Conservation (phyloP, 495 filamentous ascomycete species). For the Trichoderma asperelloides region DNA sequence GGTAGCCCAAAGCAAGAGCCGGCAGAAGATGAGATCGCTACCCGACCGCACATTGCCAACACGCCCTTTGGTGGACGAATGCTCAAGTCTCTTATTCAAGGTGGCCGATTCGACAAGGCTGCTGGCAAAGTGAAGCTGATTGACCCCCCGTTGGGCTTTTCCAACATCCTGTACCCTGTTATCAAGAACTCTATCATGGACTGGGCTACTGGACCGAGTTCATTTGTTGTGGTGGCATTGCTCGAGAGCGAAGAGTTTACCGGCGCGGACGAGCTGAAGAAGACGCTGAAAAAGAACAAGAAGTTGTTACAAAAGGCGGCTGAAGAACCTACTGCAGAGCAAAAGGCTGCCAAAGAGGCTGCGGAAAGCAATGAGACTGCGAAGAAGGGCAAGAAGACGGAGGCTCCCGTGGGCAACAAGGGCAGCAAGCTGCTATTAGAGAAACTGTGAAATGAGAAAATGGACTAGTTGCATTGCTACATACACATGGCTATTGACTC, state of each 20-base stretch:
- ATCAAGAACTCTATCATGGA: slow-evolving; percentile 64
- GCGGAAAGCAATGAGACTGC: slow-evolving; percentile 20
- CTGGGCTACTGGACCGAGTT: slow-evolving; percentile 81
- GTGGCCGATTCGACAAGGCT: slow-evolving; percentile 69
- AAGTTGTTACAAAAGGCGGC: slow-evolving; percentile 41
- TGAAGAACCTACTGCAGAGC: slow-evolving; percentile 30
- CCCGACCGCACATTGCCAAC: slow-evolving; percentile 43
- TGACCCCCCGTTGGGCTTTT: slow-evolving; percentile 73
- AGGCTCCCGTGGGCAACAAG: slow-evolving; percentile 38
- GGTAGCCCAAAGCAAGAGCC: slow-evolving; percentile 46
- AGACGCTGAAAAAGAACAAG: slow-evolving; percentile 53
- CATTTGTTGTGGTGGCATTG: slow-evolving; percentile 72
- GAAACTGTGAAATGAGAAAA: slow-evolving; percentile 22
- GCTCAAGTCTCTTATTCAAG: slow-evolving; percentile 80
- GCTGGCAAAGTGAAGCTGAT: slow-evolving; percentile 58
- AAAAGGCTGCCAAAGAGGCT: slow-evolving; percentile 28
- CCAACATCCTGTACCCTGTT: slow-evolving; percentile 63
- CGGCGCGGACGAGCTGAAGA: slow-evolving; percentile 53
- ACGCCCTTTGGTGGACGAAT: slow-evolving; percentile 67
- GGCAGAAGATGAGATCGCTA: slow-evolving; percentile 29
- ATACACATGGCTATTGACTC: background rate
- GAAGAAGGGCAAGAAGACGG: slow-evolving; percentile 30
- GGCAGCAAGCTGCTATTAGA: slow-evolving; percentile 47
- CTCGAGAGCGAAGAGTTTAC: slow-evolving; percentile 72
- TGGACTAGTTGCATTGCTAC: background rate